phyloP scores from a whole-genome alignment of 768 basidiomycete genomes.

The Suillus plorans region DNA sequence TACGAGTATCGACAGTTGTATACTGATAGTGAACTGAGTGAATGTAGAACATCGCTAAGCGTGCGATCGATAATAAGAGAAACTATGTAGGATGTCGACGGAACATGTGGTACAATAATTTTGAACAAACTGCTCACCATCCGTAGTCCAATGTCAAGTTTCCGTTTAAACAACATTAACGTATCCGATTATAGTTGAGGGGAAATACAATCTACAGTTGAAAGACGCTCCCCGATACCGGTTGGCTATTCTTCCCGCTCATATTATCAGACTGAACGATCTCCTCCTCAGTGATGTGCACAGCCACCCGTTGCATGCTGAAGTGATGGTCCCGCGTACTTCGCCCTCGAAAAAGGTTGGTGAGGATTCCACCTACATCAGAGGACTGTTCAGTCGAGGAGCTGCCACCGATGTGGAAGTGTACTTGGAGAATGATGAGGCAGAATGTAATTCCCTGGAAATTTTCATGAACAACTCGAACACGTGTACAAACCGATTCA shows the following conservation, averaged over 20 bases:
- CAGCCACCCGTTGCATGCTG: constrained; percentile 1
- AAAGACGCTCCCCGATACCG: neutral
- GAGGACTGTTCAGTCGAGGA: neutral
- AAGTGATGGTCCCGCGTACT: neutral
- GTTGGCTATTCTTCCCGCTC: neutral
- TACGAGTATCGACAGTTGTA: too few relatives aligned
- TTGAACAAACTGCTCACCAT: too few relatives aligned
- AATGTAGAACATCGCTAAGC: too few relatives aligned
- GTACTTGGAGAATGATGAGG: constrained; percentile 10
- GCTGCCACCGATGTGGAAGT: constrained; percentile 3
- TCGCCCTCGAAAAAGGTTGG: constrained; percentile 4
- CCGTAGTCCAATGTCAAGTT: too few relatives aligned
- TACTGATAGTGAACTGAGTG: too few relatives aligned
- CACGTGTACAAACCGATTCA: neutral
- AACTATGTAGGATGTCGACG: too few relatives aligned
- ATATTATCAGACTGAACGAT: neutral
- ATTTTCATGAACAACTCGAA: neutral
- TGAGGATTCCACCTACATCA: neutral
- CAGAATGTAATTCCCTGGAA: constrained; percentile 6
- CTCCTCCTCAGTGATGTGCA: constrained; percentile 7
- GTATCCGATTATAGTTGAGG: too few relatives aligned
- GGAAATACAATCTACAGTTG: neutral
- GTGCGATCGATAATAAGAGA: too few relatives aligned
- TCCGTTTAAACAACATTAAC: too few relatives aligned
- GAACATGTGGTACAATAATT: too few relatives aligned